Evolutionary conservation across 129 eudicot species (phyloP).

Genomic region (Arctium lappa): DNA sequence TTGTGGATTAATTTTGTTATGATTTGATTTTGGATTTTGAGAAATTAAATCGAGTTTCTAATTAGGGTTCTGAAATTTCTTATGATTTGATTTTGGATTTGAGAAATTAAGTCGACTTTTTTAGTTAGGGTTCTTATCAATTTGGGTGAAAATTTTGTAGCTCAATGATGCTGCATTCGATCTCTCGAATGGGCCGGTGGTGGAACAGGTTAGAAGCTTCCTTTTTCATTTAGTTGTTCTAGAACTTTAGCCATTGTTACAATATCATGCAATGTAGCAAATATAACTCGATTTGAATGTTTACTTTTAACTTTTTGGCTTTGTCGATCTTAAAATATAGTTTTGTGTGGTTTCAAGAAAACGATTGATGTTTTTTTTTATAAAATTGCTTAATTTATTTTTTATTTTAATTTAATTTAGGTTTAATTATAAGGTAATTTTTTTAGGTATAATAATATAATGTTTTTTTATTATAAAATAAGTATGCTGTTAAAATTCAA

Average conservation of each 20-base stretch:
- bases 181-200: conserved; percentile 84
- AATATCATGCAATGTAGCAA: not conserved
- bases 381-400: too few species aligned
- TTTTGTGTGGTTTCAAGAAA: too few species aligned
- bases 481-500: too few species aligned
- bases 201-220: conserved; percentile 64
- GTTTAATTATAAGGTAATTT: too few species aligned
- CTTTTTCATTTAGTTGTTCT: not conserved
- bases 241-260: not conserved
- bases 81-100: not conserved
- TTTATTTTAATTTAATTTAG: too few species aligned
- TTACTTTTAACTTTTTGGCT: too few species aligned
- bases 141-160: conserved; percentile 41
- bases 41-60: not conserved
- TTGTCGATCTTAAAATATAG: too few species aligned
- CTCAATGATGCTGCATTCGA: conserved; percentile 98
- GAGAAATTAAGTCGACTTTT: not conserved
- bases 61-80: not conserved
- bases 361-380: too few species aligned
- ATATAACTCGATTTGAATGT: too few species aligned
- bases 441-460: too few species aligned
- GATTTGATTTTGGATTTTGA: not conserved
- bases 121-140: not conserved
- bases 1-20: not conserved
- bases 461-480: too few species aligned